Base-by-base conservation (phyloP, 257 asterid species). In the Hygrophila difformis region DNA sequence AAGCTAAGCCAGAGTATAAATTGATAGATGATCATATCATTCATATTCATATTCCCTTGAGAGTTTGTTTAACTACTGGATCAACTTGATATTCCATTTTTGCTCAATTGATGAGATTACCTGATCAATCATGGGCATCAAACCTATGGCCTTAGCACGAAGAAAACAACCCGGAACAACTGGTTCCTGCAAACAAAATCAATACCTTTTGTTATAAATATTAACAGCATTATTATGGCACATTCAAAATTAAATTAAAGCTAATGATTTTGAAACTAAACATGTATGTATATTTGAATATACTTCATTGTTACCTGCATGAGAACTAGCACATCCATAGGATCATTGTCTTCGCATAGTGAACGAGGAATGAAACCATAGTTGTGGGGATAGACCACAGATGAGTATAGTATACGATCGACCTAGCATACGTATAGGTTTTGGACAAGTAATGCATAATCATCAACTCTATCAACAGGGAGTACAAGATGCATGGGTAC, bases 81-180 rank as follows among this genome's bases (percentile, higher is more conserved):
- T n/a, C n/a, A 43, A 7, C 23, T 3, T 15, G 3, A 18, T 9
- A 4, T 11, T 39, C 15, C 11, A 15, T 20, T 8, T 16, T 15
- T 15, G 17, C 4, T 21, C 8, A 41, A 41, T 18, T 3, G 14
- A 23, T 4, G 11, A 28, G 10, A 5, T n/a, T 58, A 74, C 87
- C 82, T 71, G 82, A 63, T 74, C 87, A 41, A 77, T 77, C 87
- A 77, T 77, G 1, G 87, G 82, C 87, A 74, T 77, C 7, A 77
- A 63, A 45, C 87, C 87, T 38, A 77, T 77, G 14, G 82, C 82
- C 60, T 74, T 63, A 44, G 82, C 87, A n/a, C 87, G 61, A 38
- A 70, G 79, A 68, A 64, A 77, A 56, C 77, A 73, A 9, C 87
- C 87, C 14, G 87, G 79, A 42, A 65, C 48, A 4, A 77, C 87